A percentile compares a stretch with the other conserved stretches of the same genome.
Conservation (phyloP, 2,329 filamentous ascomycete genomes). For the Cordyceps tenuipes region DNA sequence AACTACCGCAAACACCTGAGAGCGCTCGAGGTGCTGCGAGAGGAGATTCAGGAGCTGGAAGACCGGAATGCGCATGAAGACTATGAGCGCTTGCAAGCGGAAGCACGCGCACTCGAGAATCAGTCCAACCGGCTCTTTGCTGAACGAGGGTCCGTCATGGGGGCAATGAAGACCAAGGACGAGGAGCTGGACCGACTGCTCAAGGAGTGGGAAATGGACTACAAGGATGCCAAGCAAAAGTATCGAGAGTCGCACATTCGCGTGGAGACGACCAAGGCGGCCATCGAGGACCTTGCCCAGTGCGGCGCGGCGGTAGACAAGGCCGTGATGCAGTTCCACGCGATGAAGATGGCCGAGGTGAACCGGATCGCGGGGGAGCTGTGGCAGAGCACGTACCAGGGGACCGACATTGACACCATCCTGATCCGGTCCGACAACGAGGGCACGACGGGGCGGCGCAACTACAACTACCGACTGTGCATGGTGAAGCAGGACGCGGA, state of each 20-base stretch:
- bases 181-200: conserved; percentile 65
- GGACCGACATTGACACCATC: conserved; percentile 94
- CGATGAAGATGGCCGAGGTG: conserved; percentile 96
- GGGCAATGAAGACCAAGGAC: conserved; percentile 76
- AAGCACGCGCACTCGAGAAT: conserved; percentile 60
- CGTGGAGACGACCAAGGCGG: conserved; percentile 85
- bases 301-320: conserved; percentile 83
- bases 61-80: conserved; percentile 75
- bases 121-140: conserved; percentile 62
- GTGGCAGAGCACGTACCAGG: conserved; percentile 96
- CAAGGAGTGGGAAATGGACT: conserved; percentile 75
- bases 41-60: conserved; percentile 67
- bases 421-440: conserved; percentile 90
- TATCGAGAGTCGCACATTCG: conserved; percentile 86
- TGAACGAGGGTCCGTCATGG: conserved; percentile 65
- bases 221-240: conserved; percentile 69
- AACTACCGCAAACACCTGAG: conserved; percentile 70
- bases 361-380: conserved; percentile 90
- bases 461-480: conserved; percentile 94
- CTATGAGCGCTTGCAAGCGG: conserved; percentile 61
- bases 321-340: conserved; percentile 95
- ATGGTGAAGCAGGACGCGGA: conserved; percentile 97
- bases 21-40: conserved; percentile 56
- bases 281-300: conserved; percentile 78
- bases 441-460: conserved; percentile 61